Evolutionary conservation across 176 grass and related monocot genomes (phyloP), one percentile per base, ranked within the genome.

Genomic region (Elaeis guineensis): DNA sequence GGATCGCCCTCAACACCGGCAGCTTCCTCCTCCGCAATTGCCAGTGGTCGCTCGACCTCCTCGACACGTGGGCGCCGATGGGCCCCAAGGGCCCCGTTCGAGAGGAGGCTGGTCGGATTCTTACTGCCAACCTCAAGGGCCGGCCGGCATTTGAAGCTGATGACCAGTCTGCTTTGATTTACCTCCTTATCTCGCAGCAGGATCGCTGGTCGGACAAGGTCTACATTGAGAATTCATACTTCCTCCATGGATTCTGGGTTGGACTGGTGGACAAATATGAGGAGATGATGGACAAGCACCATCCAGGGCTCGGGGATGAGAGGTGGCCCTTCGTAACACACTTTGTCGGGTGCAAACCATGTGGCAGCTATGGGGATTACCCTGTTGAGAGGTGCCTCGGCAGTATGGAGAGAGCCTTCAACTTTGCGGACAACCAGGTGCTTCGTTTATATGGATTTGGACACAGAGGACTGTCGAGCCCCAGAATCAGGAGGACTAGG

Each of bases 371-470:
- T 22, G 92, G 86, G 12, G 92, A 96, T 82, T 96, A 96, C 49
- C 83, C 87, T 1, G 86, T 68, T 11, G 86, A 90, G 71, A 72
- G 86, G 61, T 95, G 90, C 64, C 74, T 95, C 75, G 87, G 52
- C 70, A 90, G 83, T 51, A 90, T 95, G 86, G 90, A 95, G 77
- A 74, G 90, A 54, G 90, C 90, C 1, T 84, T 90, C 59, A 95
- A 95, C 64, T 95, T 95, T 32, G 90, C 90, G 0, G 90, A 95
- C 68, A 95, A 95, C 60, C 90, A 95, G 77, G 80, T 95, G 29
- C 75, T 95, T 7, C 80, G 67, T 35, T 53, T 84, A 11, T 95
- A 95, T 69, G 90, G 90, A 19, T 95, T 95, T 15, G 19, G 55
- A 8, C 90, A 95, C 48, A 86, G 79, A 77, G 75, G 66, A 15